Percentiles rank a stretch among this genome's conserved stretches.
These are phyloP conservation scores for Komagataella mondaviorum DNA, from an alignment of 805 yeast species.

Conservation along the genomic window DNA sequence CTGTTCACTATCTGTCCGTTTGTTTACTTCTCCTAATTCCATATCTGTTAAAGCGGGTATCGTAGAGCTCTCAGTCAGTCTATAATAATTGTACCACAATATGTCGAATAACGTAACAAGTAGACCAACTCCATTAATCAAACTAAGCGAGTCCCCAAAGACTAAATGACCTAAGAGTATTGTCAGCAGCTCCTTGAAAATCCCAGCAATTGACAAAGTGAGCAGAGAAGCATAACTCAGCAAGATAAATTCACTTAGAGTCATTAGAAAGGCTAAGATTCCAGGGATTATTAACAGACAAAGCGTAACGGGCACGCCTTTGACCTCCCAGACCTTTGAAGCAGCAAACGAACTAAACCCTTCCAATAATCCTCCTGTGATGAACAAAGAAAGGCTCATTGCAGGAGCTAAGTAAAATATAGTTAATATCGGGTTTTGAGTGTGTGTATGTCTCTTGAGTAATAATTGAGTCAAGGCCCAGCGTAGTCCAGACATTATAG, in stretches of 20 bases:
- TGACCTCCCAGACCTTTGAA: constrained; percentile 52
- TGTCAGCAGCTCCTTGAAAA: constrained; percentile 83
- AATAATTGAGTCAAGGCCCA: constrained; percentile 92
- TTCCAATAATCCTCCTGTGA: constrained; percentile 57
- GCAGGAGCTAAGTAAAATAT: constrained; percentile 77
- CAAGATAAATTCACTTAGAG: constrained; percentile 74
- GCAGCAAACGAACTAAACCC: constrained; percentile 39
- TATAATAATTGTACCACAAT: constrained; percentile 65
- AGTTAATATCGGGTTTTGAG: constrained; percentile 69
- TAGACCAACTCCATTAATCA: constrained; percentile 63
- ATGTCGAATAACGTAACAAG: constrained; percentile 66
- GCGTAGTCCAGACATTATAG: constrained; percentile 77
- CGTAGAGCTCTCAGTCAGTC: constrained; percentile 22
- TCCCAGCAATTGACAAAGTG: constrained; percentile 83
- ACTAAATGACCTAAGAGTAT: constrained; percentile 55
- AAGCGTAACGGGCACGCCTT: constrained; percentile 43
- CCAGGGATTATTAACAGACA: constrained; percentile 69
- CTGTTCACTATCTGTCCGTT: neutral
- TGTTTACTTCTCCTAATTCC: neutral
- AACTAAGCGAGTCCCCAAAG: constrained; percentile 60
- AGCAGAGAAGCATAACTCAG: constrained; percentile 72
- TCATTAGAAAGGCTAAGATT: constrained; percentile 76
- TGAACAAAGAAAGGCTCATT: constrained; percentile 52
- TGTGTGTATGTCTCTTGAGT: constrained; percentile 42
- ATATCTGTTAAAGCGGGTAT: neutral